Evolutionary conservation across 352 stramenopile species (phyloP).

Genomic region (Phytopythium ostracodes): DNA sequence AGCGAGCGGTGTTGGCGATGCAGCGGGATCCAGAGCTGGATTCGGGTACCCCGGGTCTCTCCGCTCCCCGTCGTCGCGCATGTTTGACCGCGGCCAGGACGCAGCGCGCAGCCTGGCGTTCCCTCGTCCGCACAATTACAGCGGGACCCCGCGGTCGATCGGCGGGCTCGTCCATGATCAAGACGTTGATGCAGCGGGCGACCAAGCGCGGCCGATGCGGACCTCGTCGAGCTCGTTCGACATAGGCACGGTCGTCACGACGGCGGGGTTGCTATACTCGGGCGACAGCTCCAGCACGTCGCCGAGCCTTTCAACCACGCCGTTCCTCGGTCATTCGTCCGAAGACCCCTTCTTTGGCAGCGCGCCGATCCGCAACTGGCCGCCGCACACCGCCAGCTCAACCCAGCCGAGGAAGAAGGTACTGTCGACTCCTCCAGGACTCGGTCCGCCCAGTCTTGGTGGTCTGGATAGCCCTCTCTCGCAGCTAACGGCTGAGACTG

Average conservation of each 20-base stretch:
- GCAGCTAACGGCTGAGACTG: neutral
- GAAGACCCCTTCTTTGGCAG: neutral
- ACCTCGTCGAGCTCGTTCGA: constrained; percentile 8
- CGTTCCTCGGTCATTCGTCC: neutral
- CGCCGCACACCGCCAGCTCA: constrained; percentile 2
- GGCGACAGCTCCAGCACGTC: neutral
- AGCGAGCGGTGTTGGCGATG: neutral
- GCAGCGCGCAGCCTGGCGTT: constrained; percentile 2
- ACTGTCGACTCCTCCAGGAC: constrained; percentile 12
- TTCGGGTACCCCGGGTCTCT: constrained; percentile 35
- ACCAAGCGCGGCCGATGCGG: neutral
- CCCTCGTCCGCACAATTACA: constrained; percentile 3
- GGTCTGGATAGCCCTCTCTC: neutral
- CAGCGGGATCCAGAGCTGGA: constrained; percentile 1
- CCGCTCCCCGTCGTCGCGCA: constrained; percentile 19
- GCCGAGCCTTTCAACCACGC: neutral
- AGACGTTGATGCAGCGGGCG: neutral
- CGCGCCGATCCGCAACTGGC: constrained; percentile 3
- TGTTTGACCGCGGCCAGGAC: constrained; percentile 23
- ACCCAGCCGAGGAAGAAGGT: constrained; percentile 17
- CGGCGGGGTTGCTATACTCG: constrained; percentile 1
- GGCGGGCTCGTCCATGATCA: neutral
- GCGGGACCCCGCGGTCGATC: neutral
- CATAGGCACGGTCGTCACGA: constrained; percentile 5
- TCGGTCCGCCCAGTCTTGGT: neutral